Conservation (phyloP, 331 rosid species). For the Acacia pycnantha region DNA sequence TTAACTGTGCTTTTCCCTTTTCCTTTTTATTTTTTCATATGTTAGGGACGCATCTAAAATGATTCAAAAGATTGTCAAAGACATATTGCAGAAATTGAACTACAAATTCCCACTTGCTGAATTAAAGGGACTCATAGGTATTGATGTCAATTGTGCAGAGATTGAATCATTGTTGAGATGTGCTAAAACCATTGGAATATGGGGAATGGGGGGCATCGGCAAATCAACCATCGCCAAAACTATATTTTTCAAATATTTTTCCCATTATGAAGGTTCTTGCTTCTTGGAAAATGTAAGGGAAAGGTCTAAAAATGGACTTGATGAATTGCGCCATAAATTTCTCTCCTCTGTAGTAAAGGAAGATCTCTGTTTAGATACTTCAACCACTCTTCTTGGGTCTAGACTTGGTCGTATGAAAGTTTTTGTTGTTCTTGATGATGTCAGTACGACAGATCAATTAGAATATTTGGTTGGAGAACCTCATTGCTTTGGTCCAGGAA, state of each 20-base stretch:
- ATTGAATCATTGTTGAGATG: background rate
- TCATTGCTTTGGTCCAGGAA: background rate
- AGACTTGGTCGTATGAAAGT: background rate
- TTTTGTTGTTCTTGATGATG: slow-evolving; percentile 11
- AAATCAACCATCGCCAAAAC: background rate
- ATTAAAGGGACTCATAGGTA: background rate
- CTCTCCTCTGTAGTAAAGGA: background rate
- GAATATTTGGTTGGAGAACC: background rate
- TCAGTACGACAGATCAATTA: background rate
- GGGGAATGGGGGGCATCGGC: slow-evolving; percentile 22
- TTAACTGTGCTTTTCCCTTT: background rate
- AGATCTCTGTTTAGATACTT: no score
- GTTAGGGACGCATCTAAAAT: background rate
- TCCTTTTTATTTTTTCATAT: background rate
- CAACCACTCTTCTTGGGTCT: background rate
- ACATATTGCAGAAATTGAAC: accelerated
- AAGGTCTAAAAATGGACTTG: background rate
- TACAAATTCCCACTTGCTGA: accelerated
- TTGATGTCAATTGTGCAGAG: background rate
- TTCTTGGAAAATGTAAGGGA: slow-evolving; percentile 8
- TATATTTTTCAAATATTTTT: background rate
- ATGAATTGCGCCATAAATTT: background rate
- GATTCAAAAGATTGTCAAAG: no score
- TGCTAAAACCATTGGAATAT: background rate
- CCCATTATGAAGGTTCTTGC: background rate